A percentile compares a stretch with the other conserved stretches of the same genome.
Evolutionary conservation across 2,329 filamentous ascomycete genomes (phyloP).

Genomic region (Madurella mycetomatis): DNA sequence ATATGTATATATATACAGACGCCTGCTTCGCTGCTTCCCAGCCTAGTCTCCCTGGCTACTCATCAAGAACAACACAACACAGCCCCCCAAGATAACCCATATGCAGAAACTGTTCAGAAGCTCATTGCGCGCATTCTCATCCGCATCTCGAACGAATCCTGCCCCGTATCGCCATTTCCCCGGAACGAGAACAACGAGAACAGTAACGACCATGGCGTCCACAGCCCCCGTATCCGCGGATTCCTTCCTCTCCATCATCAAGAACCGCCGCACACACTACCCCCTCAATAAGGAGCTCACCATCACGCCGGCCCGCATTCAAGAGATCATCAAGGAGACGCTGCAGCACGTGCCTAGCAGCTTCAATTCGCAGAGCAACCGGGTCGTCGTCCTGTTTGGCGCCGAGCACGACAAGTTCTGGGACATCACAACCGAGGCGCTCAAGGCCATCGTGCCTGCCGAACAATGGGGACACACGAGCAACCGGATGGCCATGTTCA

Average conservation of each 20-base stretch:
- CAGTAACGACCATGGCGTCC: slow-evolving; percentile 41
- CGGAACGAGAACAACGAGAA: slow-evolving; percentile 27
- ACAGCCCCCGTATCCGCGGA: slow-evolving; percentile 50
- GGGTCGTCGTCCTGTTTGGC: slow-evolving; percentile 72
- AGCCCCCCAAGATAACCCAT: background rate
- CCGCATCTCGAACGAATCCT: background rate
- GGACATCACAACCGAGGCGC: slow-evolving; percentile 63
- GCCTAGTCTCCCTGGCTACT: background rate
- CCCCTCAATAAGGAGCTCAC: slow-evolving; percentile 59
- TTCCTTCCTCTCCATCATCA: slow-evolving; percentile 59
- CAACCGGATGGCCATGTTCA: slow-evolving; percentile 52
- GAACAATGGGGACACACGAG: slow-evolving; percentile 55
- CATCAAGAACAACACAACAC: background rate
- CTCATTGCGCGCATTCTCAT: slow-evolving; percentile 4
- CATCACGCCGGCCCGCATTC: slow-evolving; percentile 54
- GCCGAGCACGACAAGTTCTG: slow-evolving; percentile 84
- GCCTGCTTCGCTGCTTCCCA: background rate
- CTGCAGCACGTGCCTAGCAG: slow-evolving; percentile 68
- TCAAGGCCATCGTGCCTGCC: slow-evolving; percentile 64
- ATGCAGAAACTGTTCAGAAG: slow-evolving; percentile 5
- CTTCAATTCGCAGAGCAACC: slow-evolving; percentile 86
- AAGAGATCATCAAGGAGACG: slow-evolving; percentile 60
- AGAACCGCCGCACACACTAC: slow-evolving; percentile 67
- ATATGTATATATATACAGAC: background rate
- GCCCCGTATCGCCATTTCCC: slow-evolving; percentile 3